Percentiles rank a stretch among this genome's conserved stretches.
phyloP scores from a whole-genome alignment of 441 rosid genomes.

The Erodium chrysanthum region DNA sequence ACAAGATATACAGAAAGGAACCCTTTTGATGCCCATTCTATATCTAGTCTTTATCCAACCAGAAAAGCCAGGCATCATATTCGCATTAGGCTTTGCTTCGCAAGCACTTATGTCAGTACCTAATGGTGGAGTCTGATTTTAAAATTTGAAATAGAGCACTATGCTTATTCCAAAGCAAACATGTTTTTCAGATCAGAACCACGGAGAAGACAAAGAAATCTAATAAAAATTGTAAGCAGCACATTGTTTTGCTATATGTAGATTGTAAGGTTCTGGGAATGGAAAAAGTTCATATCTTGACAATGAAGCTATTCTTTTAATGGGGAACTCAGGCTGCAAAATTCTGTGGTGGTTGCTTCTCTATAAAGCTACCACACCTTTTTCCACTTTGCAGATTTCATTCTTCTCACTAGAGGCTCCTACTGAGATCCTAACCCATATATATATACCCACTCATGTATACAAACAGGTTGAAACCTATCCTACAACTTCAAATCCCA shows the following conservation, averaged over 20 bases:
- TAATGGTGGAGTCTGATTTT: neutral
- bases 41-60: neutral
- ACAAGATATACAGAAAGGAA: neutral
- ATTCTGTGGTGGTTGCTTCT: neutral
- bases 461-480: no score
- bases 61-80: neutral
- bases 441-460: neutral
- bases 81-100: neutral
- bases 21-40: constrained; percentile 1
- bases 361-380: neutral
- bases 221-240: no score
- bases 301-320: neutral
- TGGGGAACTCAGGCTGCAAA: neutral
- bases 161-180: neutral
- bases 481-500: no score
- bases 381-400: neutral
- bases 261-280: neutral
- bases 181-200: no score
- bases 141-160: neutral
- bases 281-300: neutral
- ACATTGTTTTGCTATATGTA: no score
- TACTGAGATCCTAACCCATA: neutral
- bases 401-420: neutral
- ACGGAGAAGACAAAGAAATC: no score
- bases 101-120: no score